Evolutionary conservation across 495 filamentous ascomycete species (phyloP), one percentile per base, ranked within the genome.

Genomic region (Daldinia caldariorum): DNA sequence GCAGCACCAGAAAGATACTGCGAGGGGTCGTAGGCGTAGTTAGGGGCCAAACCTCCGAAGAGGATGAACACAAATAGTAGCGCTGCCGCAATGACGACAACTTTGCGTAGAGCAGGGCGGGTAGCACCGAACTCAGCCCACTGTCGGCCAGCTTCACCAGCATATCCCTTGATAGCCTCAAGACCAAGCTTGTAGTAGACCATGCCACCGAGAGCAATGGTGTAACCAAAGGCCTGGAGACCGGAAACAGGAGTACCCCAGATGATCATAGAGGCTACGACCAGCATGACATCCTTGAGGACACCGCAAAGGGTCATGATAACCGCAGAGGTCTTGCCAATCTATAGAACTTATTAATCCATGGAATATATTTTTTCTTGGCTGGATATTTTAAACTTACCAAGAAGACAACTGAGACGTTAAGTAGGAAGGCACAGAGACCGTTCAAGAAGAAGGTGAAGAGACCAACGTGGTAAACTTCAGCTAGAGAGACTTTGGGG

Each of bases 251-350:
- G 88, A 67, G 93, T 95, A 63, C 89, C 84, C 90, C 92, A 97
- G 79, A 99, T 90, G 67, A 92, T 75, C 87, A 97, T 95, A 61
- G 93, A 97, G 58, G 92, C 92, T 59, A 84, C 82, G 54, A 99
- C 94, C 32, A 99, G 91, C 66, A 99, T 88, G 71, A 99, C 94
- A 84, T 99, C 95, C 86, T 99, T 99, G 76, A 98, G 89, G 64
- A 99, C 94, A 83, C 95, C 95, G 81, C 93, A 98, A 56, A 99
- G 91, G 41, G 95, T 98, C 79, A 97, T 92, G 76, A 97, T 93
- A 47, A 99, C 88, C 55, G 93, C 94, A 0, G 94, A 97, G 22
- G 95, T 99, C 84, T 93, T 94, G 82, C 95, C 95, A 80, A 99
- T 99, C 94, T 97, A 71, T 14, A 56, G 45, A 58, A 18, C 26